Percentiles rank a stretch among this genome's conserved stretches.
phyloP scores from a whole-genome alignment of 768 basidiomycete species.

The Tephrocybe sp. region DNA sequence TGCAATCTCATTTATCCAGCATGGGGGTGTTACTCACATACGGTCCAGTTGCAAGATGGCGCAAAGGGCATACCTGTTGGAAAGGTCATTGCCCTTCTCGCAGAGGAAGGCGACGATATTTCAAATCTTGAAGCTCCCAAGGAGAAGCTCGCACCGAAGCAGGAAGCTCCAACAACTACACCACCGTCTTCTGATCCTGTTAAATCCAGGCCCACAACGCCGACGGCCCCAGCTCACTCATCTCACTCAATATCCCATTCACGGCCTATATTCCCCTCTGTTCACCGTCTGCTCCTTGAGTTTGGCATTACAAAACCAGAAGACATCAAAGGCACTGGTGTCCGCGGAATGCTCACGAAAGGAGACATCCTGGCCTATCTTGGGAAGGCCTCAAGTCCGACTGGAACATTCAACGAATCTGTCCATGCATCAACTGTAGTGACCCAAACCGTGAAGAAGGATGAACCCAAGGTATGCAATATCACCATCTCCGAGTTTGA shows the following conservation, averaged over 20 bases:
- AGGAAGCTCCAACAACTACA: conserved; percentile 27
- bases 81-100: conserved; percentile 86
- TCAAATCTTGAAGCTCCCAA: conserved; percentile 73
- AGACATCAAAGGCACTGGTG: conserved; percentile 83
- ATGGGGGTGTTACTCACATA: not conserved
- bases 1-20: conserved; percentile 23
- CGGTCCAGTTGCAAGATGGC: conserved; percentile 65
- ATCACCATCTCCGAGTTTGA: not conserved
- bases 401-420: conserved; percentile 68
- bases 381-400: conserved; percentile 78
- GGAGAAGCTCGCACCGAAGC: conserved; percentile 29
- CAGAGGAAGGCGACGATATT: conserved; percentile 95
- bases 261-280: conserved; percentile 87
- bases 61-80: conserved; percentile 86
- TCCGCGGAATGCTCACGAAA: conserved; percentile 93
- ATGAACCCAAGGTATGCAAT: conserved; percentile 26
- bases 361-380: conserved; percentile 89
- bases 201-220: conserved; percentile 26
- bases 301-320: conserved; percentile 58
- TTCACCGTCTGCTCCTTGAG: conserved; percentile 75
- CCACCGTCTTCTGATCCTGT: conserved; percentile 29
- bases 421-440: conserved; percentile 29
- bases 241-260: conserved; percentile 48
- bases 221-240: conserved; percentile 28
- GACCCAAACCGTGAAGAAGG: conserved; percentile 32